Conservation (phyloP, 768 basidiomycete species). For the Pleurotus giganteus region DNA sequence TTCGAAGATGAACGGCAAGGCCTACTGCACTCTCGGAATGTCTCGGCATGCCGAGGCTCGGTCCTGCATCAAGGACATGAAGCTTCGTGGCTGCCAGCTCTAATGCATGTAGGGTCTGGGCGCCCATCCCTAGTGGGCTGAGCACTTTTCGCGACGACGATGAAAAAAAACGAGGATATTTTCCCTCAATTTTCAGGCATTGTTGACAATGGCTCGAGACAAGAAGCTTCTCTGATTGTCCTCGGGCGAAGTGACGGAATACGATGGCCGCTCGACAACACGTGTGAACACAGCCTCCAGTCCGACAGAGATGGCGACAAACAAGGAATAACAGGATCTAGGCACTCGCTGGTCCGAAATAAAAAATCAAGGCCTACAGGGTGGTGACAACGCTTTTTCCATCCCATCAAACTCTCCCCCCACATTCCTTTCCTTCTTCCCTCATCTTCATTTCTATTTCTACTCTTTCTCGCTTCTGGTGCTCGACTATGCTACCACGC, state of each 20-base stretch:
- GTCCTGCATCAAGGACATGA: constrained; percentile 1
- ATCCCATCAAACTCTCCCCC: constrained; percentile 7
- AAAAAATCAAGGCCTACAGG: constrained; percentile 2
- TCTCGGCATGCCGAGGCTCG: constrained; percentile 7
- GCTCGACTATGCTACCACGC: constrained; percentile 5
- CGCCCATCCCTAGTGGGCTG: background rate
- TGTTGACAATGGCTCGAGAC: background rate
- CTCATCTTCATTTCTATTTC: constrained; percentile 9
- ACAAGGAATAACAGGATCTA: constrained; percentile 8
- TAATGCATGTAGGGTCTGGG: background rate
- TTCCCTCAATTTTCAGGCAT: no score
- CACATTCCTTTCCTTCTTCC: constrained; percentile 6
- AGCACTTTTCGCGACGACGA: background rate
- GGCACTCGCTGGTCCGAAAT: constrained; percentile 8
- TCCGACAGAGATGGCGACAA: constrained; percentile 6
- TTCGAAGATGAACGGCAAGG: background rate
- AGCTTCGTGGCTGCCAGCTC: constrained; percentile 6
- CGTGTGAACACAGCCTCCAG: constrained; percentile 5
- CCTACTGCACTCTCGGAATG: background rate
- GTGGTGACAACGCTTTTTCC: constrained; percentile 6
- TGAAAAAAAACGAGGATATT: background rate
- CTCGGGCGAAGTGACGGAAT: background rate
- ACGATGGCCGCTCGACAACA: background rate
- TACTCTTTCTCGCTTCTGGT: background rate
- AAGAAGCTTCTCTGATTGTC: background rate